Conservation (phyloP, 768 basidiomycete species). For the Boletus rubroflammeus region DNA sequence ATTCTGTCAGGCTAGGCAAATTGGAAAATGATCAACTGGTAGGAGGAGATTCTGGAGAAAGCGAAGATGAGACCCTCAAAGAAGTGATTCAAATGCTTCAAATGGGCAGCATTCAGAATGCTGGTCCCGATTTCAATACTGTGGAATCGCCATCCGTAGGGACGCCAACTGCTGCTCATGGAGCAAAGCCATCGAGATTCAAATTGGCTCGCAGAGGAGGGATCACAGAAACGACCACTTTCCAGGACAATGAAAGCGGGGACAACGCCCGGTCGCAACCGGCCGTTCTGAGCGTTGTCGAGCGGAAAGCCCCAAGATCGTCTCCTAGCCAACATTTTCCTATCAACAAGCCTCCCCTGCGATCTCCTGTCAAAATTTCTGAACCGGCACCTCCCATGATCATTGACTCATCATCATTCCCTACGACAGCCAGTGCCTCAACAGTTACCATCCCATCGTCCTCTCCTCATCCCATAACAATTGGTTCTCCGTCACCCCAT, state of each 20-base stretch:
- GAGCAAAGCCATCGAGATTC: slow-evolving; percentile 48
- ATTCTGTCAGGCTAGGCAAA: slow-evolving; percentile 54
- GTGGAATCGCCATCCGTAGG: neutral
- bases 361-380: neutral
- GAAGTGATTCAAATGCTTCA: slow-evolving; percentile 50
- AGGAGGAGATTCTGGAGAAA: slow-evolving; percentile 49
- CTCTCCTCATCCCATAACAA: slow-evolving; percentile 8
- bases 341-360: slow-evolving; percentile 14
- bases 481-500: slow-evolving; percentile 18
- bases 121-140: slow-evolving; percentile 41
- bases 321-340: slow-evolving; percentile 12
- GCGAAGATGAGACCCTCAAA: slow-evolving; percentile 48
- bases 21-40: slow-evolving; percentile 49
- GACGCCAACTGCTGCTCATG: slow-evolving; percentile 7
- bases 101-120: slow-evolving; percentile 50
- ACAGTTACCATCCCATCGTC: neutral
- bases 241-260: slow-evolving; percentile 22
- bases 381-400: slow-evolving; percentile 7
- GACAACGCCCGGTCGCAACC: slow-evolving; percentile 37
- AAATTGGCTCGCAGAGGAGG: slow-evolving; percentile 23
- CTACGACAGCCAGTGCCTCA: slow-evolving; percentile 4
- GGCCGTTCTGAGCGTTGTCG: slow-evolving; percentile 22
- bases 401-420: slow-evolving; percentile 21
- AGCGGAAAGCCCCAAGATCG: slow-evolving; percentile 18
- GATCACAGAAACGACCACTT: slow-evolving; percentile 7